Base-by-base conservation (phyloP, 2,329 filamentous ascomycete species). In the Xylaria polymorpha region DNA sequence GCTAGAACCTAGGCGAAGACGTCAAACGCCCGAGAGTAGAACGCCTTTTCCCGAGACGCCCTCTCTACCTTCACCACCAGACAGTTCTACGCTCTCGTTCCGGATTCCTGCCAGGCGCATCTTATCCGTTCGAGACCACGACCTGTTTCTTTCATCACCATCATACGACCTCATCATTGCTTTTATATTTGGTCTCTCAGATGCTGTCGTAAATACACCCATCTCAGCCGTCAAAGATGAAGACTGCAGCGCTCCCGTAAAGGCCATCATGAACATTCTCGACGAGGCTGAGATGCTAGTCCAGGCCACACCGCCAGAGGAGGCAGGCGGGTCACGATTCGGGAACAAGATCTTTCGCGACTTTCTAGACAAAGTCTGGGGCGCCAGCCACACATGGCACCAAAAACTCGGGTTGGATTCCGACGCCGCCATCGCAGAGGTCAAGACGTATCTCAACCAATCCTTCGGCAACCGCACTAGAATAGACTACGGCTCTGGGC, bases 401-500 rank as follows among this genome's bases (percentile, higher is more conserved):
- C 78, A 81, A 41, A 79, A 80, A 53, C 84, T 94, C 1, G 87
- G 87, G 5, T 70, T 93, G 9, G 76, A 79, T 1, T 79, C 84
- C 18, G 69, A 80, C 2, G 81, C 79, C 14, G 91, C 91, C 15
- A 85, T 91, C 57, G 81, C 86, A 3, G 96, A 99, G 79, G 84
- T 92, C 5, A 91, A 91, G 0, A 89, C 90, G 37, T 99, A 99
- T 81, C 86, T 99, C 41, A 83, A 87, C 71, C 88, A 97, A 77
- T 91, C 92, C 0, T 94, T 98, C 73, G 96, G 96, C 55, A 97
- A 97, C 78, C 88, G 91, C 53, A 88, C 88, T 61, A 89, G 95
- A 48, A 96, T 99, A 76, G 96, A 99, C 83, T 99, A 99, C 80
- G 96, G 96, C 60, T 98, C 94, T 0, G 96, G 96, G 2, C 96